Evolutionary conservation across 805 yeast species (phyloP).

Genomic region (Starmerella floris): DNA sequence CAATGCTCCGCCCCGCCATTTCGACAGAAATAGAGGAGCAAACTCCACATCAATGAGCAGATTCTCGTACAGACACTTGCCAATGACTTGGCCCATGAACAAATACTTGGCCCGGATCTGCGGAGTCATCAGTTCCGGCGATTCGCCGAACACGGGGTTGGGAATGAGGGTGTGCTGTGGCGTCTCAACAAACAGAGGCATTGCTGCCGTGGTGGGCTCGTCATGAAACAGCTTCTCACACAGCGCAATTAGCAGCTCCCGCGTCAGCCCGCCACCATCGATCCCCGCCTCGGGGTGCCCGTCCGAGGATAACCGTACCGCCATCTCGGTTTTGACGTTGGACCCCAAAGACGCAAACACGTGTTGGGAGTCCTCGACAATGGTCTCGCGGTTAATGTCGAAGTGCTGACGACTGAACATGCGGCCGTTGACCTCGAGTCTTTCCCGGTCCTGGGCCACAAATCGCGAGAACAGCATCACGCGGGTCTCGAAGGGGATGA

Average conservation of each 20-base stretch:
- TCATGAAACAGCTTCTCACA: constrained; percentile 48
- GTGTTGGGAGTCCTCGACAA: constrained; percentile 64
- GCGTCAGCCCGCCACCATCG: constrained; percentile 94
- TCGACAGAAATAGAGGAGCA: constrained; percentile 71
- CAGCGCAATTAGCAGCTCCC: constrained; percentile 70
- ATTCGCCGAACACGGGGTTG: constrained; percentile 33
- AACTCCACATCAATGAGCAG: constrained; percentile 70
- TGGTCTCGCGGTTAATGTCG: constrained; percentile 45
- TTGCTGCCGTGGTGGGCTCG: background rate
- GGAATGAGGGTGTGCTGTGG: constrained; percentile 59
- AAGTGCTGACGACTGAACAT: background rate
- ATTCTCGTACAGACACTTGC: constrained; percentile 77
- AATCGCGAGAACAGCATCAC: constrained; percentile 59
- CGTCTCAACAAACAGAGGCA: constrained; percentile 34
- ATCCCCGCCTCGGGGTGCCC: constrained; percentile 76
- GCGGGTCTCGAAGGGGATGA: constrained; percentile 60
- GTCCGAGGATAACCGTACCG: constrained; percentile 57
- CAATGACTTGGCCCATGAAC: constrained; percentile 72
- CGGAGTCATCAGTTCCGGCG: constrained; percentile 9
- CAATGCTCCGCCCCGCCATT: constrained; percentile 36
- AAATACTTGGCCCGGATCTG: constrained; percentile 25
- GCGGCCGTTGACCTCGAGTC: background rate
- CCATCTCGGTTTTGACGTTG: constrained; percentile 43
- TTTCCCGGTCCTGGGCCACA: constrained; percentile 38
- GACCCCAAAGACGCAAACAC: constrained; percentile 42